Conservation (phyloP, 352 stramenopile genomes). For the Pythium utonaiense region DNA sequence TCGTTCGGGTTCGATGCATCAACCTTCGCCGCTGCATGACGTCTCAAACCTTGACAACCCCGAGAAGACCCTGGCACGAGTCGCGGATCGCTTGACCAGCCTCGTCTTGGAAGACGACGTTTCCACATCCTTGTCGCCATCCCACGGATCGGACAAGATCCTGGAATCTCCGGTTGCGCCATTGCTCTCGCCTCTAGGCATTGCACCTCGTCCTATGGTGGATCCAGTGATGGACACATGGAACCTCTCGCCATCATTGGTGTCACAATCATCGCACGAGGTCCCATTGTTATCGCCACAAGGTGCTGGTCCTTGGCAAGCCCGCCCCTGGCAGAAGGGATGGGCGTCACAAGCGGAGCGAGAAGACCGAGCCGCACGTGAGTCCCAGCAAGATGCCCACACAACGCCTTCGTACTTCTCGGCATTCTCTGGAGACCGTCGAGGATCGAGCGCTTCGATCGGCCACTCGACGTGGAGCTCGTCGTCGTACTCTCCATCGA, state of each 20-base stretch:
- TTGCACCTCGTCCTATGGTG: constrained; percentile 44
- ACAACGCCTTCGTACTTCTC: constrained; percentile 25
- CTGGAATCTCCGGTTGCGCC: constrained; percentile 38
- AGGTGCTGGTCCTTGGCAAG: constrained; percentile 22
- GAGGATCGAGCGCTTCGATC: constrained; percentile 16
- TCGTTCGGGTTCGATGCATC: constrained; percentile 33
- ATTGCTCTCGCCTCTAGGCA: constrained; percentile 49
- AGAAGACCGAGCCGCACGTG: constrained; percentile 40
- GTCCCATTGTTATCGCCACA: constrained; percentile 43
- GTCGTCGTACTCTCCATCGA: constrained; percentile 22
- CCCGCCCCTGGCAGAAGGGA: constrained; percentile 25
- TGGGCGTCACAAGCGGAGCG: constrained; percentile 34
- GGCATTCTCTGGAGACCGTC: constrained; percentile 20
- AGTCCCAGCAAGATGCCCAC: constrained; percentile 21
- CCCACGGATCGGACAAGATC: constrained; percentile 51
- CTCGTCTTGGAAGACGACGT: constrained; percentile 58
- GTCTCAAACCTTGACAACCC: constrained; percentile 21
- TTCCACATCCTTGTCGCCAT: constrained; percentile 49
- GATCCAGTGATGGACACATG: constrained; percentile 78
- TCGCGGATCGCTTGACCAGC: constrained; percentile 68
- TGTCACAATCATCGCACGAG: constrained; percentile 38
- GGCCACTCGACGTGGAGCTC: constrained; percentile 26
- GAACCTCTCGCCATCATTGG: constrained; percentile 60
- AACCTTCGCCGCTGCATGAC: constrained; percentile 24
- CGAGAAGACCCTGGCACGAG: constrained; percentile 28